Evolutionary conservation across 2,329 filamentous ascomycete genomes (phyloP).

Genomic region (Fusarium lyarnte): DNA sequence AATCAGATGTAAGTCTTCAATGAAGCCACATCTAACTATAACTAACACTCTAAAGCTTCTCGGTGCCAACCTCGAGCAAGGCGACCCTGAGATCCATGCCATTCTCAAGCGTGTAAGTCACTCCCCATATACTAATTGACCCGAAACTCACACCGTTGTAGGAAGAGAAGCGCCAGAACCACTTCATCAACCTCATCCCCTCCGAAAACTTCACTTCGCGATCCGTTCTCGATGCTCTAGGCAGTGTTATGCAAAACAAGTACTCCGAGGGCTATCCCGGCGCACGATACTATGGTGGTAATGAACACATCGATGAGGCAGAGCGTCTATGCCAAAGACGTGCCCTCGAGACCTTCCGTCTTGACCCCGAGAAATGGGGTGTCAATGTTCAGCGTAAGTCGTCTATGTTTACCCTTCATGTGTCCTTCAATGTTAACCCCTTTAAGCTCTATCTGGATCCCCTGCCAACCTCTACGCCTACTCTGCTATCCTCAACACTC

Average conservation of each 20-base stretch:
- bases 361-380: conserved; percentile 88
- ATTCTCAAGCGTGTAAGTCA: conserved; percentile 82
- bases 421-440: no score
- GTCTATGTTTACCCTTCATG: no score
- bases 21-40: background rate
- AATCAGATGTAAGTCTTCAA: conserved; percentile 30
- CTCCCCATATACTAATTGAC: background rate
- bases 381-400: conserved; percentile 82
- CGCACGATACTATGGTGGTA: conserved; percentile 93
- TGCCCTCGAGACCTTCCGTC: conserved; percentile 83
- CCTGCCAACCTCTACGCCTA: conserved; percentile 87
- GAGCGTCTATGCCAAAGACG: conserved; percentile 88
- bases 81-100: conserved; percentile 82
- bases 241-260: conserved; percentile 96
- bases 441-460: conserved; percentile 69
- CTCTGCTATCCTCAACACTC: conserved; percentile 87
- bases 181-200: conserved; percentile 95
- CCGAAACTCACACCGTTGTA: conserved; percentile 47
- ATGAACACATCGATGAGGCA: conserved; percentile 90
- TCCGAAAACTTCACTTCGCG: conserved; percentile 94
- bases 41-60: conserved; percentile 69
- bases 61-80: conserved; percentile 77
- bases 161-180: conserved; percentile 94
- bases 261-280: conserved; percentile 98
- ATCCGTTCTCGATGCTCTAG: conserved; percentile 85